Conservation (phyloP, 2,329 filamentous ascomycete species). For the Epichloe uncinata region DNA sequence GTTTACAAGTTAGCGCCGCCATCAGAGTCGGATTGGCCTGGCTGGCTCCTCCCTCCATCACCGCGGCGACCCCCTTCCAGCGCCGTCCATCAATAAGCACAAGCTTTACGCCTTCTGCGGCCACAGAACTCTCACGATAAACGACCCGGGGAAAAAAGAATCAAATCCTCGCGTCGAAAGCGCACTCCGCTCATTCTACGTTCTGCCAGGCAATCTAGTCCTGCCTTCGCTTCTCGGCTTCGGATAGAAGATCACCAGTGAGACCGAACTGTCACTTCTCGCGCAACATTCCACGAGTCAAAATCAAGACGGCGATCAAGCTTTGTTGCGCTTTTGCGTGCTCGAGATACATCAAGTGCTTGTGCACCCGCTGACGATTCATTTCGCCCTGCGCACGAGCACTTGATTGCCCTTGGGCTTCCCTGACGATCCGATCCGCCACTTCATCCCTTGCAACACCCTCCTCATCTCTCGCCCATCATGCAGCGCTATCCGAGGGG, state of each 20-base stretch:
- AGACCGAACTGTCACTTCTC: not conserved
- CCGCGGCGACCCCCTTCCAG: conserved; percentile 1
- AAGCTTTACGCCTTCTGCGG: not conserved
- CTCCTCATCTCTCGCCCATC: not conserved
- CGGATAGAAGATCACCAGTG: not conserved
- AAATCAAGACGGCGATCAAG: not conserved
- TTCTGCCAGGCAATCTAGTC: not conserved
- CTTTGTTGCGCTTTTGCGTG: not conserved
- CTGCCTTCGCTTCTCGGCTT: not conserved
- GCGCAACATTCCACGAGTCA: not conserved
- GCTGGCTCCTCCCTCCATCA: not conserved
- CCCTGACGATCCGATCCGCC: not conserved
- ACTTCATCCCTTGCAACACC: too few relatives aligned
- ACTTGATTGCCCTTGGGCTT: not conserved
- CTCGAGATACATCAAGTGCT: not conserved
- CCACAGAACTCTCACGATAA: not conserved
- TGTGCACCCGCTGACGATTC: not conserved
- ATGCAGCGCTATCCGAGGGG: conserved; percentile 21
- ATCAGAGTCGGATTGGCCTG: not conserved
- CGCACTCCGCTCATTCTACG: too few relatives aligned
- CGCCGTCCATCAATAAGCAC: not conserved
- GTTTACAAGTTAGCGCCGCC: too few relatives aligned
- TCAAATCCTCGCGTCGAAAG: too few relatives aligned
- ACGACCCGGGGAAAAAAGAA: not conserved
- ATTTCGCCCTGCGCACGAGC: not conserved